These are phyloP conservation scores for Cutaneotrichosporon spelunceum DNA, from an alignment of 1,284 basidiomycete species.

Conservation along the genomic window DNA sequence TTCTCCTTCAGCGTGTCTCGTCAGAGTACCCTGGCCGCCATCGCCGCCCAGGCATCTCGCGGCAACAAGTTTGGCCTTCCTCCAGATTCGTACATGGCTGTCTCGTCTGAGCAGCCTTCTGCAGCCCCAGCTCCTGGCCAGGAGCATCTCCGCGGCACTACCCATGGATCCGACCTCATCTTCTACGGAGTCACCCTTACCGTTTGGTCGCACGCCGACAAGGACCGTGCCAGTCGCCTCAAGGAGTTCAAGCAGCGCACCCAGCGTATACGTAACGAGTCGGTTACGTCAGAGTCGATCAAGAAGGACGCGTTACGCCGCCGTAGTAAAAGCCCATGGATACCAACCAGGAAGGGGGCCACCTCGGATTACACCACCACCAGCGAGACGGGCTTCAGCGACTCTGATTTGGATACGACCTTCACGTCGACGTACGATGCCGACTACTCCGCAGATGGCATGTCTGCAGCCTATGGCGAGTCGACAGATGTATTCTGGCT, in stretches of 20 bases:
- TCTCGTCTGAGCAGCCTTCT: constrained; percentile 52
- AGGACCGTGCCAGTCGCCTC: constrained; percentile 61
- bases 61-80: constrained; percentile 51
- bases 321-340: constrained; percentile 18
- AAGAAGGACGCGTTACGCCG: constrained; percentile 13
- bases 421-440: constrained; percentile 19
- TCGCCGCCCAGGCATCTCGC: constrained; percentile 34
- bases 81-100: constrained; percentile 49
- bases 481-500: constrained; percentile 87
- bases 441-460: constrained; percentile 24
- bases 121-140: constrained; percentile 48
- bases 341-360: constrained; percentile 6
- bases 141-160: constrained; percentile 62
- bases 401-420: constrained; percentile 54
- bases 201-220: constrained; percentile 90
- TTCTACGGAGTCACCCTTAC: constrained; percentile 88
- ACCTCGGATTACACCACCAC: constrained; percentile 54
- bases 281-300: constrained; percentile 15
- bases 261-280: constrained; percentile 21
- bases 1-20: constrained; percentile 68
- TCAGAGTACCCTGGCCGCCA: constrained; percentile 35
- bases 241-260: constrained; percentile 34
- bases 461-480: constrained; percentile 30
- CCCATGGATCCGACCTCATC: constrained; percentile 54
- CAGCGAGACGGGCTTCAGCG: constrained; percentile 69